phyloP scores from a whole-genome alignment of 2,329 filamentous ascomycete species.

The Beauveria bassiana region DNA sequence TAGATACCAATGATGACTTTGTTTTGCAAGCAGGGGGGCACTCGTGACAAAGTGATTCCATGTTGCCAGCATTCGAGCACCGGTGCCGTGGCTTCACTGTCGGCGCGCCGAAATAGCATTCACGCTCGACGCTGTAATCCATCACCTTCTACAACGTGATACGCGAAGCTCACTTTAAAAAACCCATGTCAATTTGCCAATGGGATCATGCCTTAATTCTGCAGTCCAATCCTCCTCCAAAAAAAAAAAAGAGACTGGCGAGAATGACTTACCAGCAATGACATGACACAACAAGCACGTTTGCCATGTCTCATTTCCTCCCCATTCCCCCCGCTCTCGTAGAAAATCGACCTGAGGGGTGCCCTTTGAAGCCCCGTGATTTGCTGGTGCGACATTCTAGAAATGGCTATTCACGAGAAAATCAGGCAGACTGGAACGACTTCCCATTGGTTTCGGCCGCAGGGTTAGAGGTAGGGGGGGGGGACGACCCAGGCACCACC shows the following conservation, averaged over 20 bases:
- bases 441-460: neutral
- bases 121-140: neutral
- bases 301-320: neutral
- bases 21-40: neutral
- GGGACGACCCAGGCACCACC: neutral
- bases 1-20: neutral
- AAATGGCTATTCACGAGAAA: neutral
- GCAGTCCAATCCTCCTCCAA: neutral
- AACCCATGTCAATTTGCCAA: neutral
- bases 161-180: neutral
- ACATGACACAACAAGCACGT: neutral
- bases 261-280: neutral
- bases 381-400: neutral
- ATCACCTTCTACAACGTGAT: neutral
- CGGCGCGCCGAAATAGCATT: too few relatives aligned
- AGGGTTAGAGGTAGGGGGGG: neutral
- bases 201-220: neutral
- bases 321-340: too few relatives aligned
- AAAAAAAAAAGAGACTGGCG: neutral
- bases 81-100: too few relatives aligned
- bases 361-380: neutral
- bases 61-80: too few relatives aligned
- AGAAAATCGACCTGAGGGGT: neutral
- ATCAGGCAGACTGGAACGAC: neutral
- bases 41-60: neutral